Percentiles rank a stretch among this genome's conserved stretches.
phyloP scores from a whole-genome alignment of 179 eudicot genomes.

The Corrigiola litoralis region DNA sequence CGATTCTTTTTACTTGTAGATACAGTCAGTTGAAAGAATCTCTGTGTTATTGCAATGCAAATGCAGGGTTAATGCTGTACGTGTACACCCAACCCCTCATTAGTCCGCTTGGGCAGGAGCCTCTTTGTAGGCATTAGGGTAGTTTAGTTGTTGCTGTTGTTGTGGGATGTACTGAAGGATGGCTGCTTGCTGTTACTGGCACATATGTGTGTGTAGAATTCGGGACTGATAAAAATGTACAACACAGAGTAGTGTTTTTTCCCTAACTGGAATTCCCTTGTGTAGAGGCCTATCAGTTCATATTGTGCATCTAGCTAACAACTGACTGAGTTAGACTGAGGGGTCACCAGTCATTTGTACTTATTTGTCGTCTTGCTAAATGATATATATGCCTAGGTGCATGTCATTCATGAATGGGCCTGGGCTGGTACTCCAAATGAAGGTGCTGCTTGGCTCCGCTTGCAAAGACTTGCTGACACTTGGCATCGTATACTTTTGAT shows the following conservation, averaged over 20 bases:
- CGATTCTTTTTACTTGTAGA: no score
- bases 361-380: background rate
- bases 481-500: constrained; percentile 93
- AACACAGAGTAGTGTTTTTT: background rate
- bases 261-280: background rate
- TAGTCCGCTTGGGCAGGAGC: no score
- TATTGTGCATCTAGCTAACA: background rate
- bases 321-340: background rate
- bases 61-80: no score
- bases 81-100: no score
- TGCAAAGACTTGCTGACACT: constrained; percentile 88
- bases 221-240: background rate
- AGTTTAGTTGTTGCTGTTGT: no score
- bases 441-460: constrained; percentile 98
- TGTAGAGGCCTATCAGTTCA: background rate
- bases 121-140: no score
- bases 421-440: constrained; percentile 99
- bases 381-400: constrained; percentile 39
- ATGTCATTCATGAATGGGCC: constrained; percentile 92
- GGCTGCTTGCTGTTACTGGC: no score
- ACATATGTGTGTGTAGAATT: no score
- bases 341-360: background rate
- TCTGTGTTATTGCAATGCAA: no score
- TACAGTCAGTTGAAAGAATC: no score
- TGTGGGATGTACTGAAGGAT: no score